Evolutionary conservation across 345 rosid species (phyloP).

Genomic region (Murraya paniculata): DNA sequence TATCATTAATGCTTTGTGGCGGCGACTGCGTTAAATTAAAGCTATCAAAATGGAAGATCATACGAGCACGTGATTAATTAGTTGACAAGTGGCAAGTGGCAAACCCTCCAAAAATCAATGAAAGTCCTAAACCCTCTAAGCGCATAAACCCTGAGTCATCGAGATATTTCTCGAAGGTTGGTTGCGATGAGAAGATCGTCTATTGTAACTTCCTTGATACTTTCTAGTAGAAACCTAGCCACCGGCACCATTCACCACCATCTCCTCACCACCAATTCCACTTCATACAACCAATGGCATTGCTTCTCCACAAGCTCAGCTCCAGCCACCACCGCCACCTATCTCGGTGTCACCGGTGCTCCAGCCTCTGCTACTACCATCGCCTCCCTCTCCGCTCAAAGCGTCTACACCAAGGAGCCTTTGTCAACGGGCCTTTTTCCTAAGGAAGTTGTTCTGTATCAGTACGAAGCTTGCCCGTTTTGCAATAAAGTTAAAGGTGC

Average conservation of each 20-base stretch:
- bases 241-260: conserved; percentile 22
- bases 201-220: conserved; percentile 27
- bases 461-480: conserved; percentile 91
- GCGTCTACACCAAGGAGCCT: conserved; percentile 58
- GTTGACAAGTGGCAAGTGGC: background rate
- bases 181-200: conserved; percentile 43
- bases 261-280: conserved; percentile 28
- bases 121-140: background rate
- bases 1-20: too few relatives aligned
- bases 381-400: conserved; percentile 33
- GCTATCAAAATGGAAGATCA: too few relatives aligned
- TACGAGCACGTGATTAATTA: too few relatives aligned
- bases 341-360: conserved; percentile 38
- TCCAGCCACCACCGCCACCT: background rate
- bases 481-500: conserved; percentile 90
- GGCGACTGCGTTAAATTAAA: too few relatives aligned
- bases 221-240: conserved; percentile 36
- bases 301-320: conserved; percentile 32
- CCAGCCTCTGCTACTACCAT: conserved; percentile 20
- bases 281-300: conserved; percentile 17
- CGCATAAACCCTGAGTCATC: background rate
- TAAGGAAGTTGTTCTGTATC: conserved; percentile 76
- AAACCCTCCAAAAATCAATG: background rate
- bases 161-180: background rate
- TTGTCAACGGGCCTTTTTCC: conserved; percentile 43